These are phyloP conservation scores for Metschnikowia continentalis DNA, from an alignment of 805 yeast genomes.

Conservation along the genomic window DNA sequence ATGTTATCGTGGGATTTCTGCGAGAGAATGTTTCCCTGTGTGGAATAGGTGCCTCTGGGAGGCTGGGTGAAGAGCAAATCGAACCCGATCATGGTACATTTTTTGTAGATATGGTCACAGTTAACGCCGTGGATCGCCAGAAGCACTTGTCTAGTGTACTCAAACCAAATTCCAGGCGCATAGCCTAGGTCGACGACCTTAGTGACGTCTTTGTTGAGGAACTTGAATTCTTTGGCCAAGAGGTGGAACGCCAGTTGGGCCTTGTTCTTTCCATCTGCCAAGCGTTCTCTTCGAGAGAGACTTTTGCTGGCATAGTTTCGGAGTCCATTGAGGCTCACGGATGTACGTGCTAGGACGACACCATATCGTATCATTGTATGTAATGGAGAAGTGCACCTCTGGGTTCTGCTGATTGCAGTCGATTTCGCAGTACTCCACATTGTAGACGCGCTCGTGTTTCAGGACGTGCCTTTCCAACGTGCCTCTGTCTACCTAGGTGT, in stretches of 20 bases:
- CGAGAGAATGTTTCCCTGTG: slow-evolving; percentile 86
- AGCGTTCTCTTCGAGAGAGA: slow-evolving; percentile 15
- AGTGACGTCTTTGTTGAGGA: slow-evolving; percentile 25
- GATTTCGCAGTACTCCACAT: neutral
- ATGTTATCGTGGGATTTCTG: slow-evolving; percentile 13
- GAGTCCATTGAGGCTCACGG: neutral
- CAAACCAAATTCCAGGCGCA: slow-evolving; percentile 42
- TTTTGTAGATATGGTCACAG: slow-evolving; percentile 24
- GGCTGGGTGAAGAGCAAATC: slow-evolving; percentile 74
- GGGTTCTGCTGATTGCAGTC: no score
- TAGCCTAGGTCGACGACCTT: slow-evolving; percentile 38
- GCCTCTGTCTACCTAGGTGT: no score
- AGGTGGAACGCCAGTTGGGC: slow-evolving; percentile 25
- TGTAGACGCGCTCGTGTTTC: no score
- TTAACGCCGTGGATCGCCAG: slow-evolving; percentile 27
- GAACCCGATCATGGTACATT: slow-evolving; percentile 35
- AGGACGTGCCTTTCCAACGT: no score
- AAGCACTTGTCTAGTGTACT: slow-evolving; percentile 26
- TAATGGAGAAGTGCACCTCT: neutral
- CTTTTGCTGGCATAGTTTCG: neutral
- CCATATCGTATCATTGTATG: slow-evolving; percentile 1
- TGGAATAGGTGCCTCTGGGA: slow-evolving; percentile 70
- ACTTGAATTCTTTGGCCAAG: slow-evolving; percentile 25
- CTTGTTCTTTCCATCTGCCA: slow-evolving; percentile 21
- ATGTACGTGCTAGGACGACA: neutral